Base-by-base conservation (phyloP, 176 grass and related monocot genomes). In the Ananas comosus region DNA sequence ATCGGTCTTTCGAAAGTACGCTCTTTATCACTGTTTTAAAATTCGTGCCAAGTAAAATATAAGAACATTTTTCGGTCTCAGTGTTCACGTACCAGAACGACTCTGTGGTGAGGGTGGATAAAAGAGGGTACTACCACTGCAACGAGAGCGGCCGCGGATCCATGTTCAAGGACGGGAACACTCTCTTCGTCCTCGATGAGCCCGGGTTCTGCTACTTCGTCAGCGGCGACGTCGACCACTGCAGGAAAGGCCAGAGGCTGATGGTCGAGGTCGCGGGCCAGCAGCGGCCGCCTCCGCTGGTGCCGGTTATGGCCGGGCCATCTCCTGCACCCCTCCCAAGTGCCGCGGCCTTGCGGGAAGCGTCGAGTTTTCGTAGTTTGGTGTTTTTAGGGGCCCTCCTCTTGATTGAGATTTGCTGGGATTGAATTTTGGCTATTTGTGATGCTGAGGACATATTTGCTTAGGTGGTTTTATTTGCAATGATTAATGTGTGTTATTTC, bases 81-180 rank as follows among this genome's bases (percentile, higher is more conserved):
- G 92, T 85, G 72, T 96, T 96, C 70, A 71, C 73, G 81, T 92
- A 87, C 88, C 86, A 64, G 88, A 96, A 91, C 72, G 86, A 91
- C 76, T 79, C 92, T 56, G 92, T 85, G 65, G 61, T 89, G 11
- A 53, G 48, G 64, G 85, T 83, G 63, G 75, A 59, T 51, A 96
- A 89, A 79, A 51, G 64, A 1, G 83, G 79, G 1, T 96, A 91
- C 77, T 96, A 88, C 80, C 91, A 96, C 69, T 96, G 91, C 91
- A 96, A 88, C 70, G 78, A 80, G 72, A 84, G 75, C 28, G 13
- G 2, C 42, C 13, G 11, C 2, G 74, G 4, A 22, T 16, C 54
- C 16, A 64, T 53, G 80, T 74, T 68, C 14, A 74, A 70, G 68
- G 88, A 91, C 53, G 88, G 88, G 19, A 57, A 50, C 71, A 91